phyloP scores from a whole-genome alignment of 352 stramenopile genomes.

The Globisporangium cederbergense region DNA sequence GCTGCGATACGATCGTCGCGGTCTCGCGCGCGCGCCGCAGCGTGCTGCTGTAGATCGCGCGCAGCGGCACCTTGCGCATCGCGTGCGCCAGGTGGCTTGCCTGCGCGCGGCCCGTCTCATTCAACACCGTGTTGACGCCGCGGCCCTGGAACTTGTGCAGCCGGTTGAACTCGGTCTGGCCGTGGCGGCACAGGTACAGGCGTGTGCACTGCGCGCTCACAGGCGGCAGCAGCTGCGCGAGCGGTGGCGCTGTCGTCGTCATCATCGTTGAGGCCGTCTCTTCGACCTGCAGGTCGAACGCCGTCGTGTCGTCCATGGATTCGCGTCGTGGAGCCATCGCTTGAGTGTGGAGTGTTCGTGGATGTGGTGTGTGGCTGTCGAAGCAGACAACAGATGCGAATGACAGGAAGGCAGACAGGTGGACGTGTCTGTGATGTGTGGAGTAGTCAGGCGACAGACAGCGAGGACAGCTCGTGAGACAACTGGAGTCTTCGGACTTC shows the following conservation, averaged over 20 bases:
- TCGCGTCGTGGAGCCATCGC: slow-evolving; percentile 17
- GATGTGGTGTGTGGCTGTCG: neutral
- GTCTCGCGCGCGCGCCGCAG: slow-evolving; percentile 16
- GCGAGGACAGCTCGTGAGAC: slow-evolving; percentile 1
- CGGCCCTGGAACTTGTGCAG: slow-evolving; percentile 74
- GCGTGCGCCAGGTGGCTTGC: slow-evolving; percentile 53
- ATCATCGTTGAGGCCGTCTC: neutral
- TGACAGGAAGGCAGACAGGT: neutral
- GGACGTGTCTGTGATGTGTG: neutral
- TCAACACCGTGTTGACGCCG: slow-evolving; percentile 72
- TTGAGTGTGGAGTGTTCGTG: neutral
- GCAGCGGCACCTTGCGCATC: slow-evolving; percentile 67
- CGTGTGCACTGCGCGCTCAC: slow-evolving; percentile 47
- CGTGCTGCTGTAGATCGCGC: slow-evolving; percentile 64
- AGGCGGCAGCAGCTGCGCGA: slow-evolving; percentile 55
- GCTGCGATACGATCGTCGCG: slow-evolving; percentile 34
- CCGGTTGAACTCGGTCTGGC: slow-evolving; percentile 76
- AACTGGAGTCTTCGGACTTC: neutral
- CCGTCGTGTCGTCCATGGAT: slow-evolving; percentile 18
- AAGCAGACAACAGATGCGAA: slow-evolving; percentile 1
- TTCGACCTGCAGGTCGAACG: neutral
- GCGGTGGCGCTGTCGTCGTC: neutral
- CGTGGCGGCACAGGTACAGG: slow-evolving; percentile 76
- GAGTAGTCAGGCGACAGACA: neutral
- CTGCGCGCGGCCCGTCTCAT: slow-evolving; percentile 53